phyloP scores from a whole-genome alignment of 805 yeast genomes.

The Saccharomyces mikatae region DNA sequence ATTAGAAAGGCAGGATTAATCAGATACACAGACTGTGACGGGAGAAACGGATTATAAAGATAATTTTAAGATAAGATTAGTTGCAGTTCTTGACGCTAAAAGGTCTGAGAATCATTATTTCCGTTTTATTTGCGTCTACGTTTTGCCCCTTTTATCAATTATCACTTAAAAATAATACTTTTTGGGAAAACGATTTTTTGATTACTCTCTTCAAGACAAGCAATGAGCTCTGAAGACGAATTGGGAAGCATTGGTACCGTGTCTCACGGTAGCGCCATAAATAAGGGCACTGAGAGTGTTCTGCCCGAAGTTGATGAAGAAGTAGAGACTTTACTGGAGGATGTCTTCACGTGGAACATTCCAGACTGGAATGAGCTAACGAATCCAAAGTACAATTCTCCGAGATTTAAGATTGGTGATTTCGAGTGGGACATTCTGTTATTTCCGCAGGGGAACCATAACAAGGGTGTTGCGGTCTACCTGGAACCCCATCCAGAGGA shows the following conservation, averaged over 20 bases:
- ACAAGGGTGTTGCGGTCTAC: slow-evolving; percentile 59
- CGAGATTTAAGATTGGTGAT: slow-evolving; percentile 49
- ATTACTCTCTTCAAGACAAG: neutral
- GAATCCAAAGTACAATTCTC: slow-evolving; percentile 34
- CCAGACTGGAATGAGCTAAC: slow-evolving; percentile 40
- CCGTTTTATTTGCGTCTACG: neutral
- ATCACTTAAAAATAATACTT: neutral
- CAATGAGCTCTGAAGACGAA: neutral
- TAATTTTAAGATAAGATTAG: neutral
- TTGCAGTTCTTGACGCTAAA: neutral
- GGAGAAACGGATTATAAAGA: slow-evolving; percentile 1
- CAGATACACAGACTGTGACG: neutral
- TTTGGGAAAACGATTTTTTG: neutral
- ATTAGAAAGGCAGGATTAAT: neutral
- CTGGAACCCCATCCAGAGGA: slow-evolving; percentile 56
- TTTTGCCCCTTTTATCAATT: neutral
- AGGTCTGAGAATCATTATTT: neutral
- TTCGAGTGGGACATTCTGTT: slow-evolving; percentile 62
- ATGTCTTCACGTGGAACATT: slow-evolving; percentile 45
- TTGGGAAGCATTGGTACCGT: neutral
- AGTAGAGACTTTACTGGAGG: slow-evolving; percentile 21
- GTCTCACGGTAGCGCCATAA: slow-evolving; percentile 3
- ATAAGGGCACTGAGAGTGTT: neutral
- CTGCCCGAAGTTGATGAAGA: slow-evolving; percentile 16
- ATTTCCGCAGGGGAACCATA: slow-evolving; percentile 68